These are phyloP conservation scores for Hericium erinaceus DNA, from an alignment of 768 basidiomycete species.

Conservation along the genomic window DNA sequence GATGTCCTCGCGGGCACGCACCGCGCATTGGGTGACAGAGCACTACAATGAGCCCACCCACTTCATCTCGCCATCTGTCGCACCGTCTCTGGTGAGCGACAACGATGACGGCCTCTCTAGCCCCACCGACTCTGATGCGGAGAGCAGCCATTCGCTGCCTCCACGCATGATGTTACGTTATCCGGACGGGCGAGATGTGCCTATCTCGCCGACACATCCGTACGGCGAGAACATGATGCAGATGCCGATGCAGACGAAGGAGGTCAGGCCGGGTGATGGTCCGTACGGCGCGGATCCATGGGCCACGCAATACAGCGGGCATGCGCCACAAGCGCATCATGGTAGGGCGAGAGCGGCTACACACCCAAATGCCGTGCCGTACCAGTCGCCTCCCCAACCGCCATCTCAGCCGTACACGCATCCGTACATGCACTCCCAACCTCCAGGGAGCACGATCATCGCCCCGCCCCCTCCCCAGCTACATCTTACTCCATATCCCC, in stretches of 20 bases:
- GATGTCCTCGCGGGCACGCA: slow-evolving; percentile 51
- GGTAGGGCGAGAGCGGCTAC: slow-evolving; percentile 2
- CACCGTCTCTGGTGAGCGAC: slow-evolving; percentile 30
- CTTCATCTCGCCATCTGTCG: slow-evolving; percentile 42
- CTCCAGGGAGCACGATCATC: not conserved
- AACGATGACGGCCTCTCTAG: slow-evolving; percentile 25
- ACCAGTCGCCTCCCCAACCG: not conserved
- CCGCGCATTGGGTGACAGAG: slow-evolving; percentile 52
- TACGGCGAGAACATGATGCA: not conserved
- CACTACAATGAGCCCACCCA: slow-evolving; percentile 28
- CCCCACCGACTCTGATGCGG: slow-evolving; percentile 30
- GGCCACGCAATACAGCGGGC: not conserved
- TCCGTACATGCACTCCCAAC: not conserved
- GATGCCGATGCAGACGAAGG: not conserved
- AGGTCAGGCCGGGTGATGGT: not conserved
- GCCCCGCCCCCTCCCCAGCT: slow-evolving; percentile 6
- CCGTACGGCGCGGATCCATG: not conserved
- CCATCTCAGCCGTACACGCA: not conserved
- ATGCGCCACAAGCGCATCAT: not conserved
- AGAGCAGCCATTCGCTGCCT: slow-evolving; percentile 40
- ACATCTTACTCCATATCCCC: slow-evolving; percentile 6
- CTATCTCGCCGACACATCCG: slow-evolving; percentile 2
- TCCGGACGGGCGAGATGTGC: slow-evolving; percentile 37
- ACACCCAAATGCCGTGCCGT: not conserved
- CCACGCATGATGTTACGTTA: slow-evolving; percentile 69